Percentiles rank a stretch among this genome's conserved stretches.
These are phyloP conservation scores for Pseudogymnoascus sp. DNA, from an alignment of 2,329 filamentous ascomycete species.

Conservation along the genomic window DNA sequence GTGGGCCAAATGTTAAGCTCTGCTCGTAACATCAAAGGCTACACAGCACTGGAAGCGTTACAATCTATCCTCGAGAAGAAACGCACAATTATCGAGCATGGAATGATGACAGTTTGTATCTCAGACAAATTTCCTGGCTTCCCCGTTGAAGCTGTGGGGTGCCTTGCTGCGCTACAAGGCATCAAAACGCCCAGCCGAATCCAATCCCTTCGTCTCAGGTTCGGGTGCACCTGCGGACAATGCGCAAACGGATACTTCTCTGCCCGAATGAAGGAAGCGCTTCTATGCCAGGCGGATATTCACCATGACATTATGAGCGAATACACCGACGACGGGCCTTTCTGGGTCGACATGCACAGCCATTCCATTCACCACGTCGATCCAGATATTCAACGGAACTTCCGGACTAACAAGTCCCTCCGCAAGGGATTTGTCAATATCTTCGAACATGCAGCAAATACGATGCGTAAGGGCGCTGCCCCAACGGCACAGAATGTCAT, in stretches of 20 bases:
- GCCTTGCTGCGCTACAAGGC: slow-evolving; percentile 23
- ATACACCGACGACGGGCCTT: not conserved
- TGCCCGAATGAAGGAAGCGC: slow-evolving; percentile 29
- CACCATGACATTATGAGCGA: not conserved
- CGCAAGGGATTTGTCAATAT: not conserved
- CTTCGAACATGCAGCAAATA: not conserved
- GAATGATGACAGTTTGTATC: not conserved
- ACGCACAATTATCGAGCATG: slow-evolving; percentile 17
- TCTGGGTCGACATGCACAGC: not conserved
- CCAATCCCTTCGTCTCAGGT: slow-evolving; percentile 25
- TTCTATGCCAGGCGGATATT: not conserved
- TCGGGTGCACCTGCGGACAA: slow-evolving; percentile 33
- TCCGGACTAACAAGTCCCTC: not conserved
- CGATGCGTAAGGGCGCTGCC: not conserved
- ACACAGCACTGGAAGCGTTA: slow-evolving; percentile 30
- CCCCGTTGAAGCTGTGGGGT: slow-evolving; percentile 22
- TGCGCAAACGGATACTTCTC: slow-evolving; percentile 33
- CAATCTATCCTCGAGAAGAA: slow-evolving; percentile 26
- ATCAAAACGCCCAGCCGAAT: slow-evolving; percentile 13
- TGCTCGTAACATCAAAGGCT: slow-evolving; percentile 27
- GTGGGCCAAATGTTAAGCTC: slow-evolving; percentile 13
- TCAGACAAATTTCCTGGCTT: slow-evolving; percentile 20
- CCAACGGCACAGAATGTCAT: not conserved
- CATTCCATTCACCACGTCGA: not conserved
- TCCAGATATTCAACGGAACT: not conserved